Conservation (phyloP, 2,329 filamentous ascomycete genomes). For the Penicillium sp. region DNA sequence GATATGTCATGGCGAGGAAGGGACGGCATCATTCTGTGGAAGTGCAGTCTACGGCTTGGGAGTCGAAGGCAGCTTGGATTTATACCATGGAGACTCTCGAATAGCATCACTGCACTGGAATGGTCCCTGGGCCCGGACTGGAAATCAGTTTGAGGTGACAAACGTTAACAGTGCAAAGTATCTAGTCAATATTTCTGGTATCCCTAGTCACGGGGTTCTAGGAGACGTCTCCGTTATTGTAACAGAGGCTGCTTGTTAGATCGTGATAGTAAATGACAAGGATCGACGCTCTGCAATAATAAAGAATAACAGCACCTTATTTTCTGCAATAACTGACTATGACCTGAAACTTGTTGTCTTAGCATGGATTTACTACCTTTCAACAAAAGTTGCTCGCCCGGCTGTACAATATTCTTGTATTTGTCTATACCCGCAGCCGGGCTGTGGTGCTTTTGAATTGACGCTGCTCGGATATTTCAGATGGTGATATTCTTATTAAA, state of each 20-base stretch:
- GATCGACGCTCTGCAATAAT: background rate
- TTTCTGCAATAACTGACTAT: slow-evolving; percentile 1
- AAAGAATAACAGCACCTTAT: slow-evolving; percentile 4
- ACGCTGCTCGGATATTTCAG: background rate
- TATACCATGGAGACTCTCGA: slow-evolving; percentile 4
- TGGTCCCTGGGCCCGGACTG: slow-evolving; percentile 4
- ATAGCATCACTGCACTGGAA: slow-evolving; percentile 6
- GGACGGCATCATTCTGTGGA: slow-evolving; percentile 6
- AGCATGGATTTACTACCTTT: slow-evolving; percentile 3
- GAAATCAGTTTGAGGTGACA: slow-evolving; percentile 3
- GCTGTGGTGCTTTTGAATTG: slow-evolving; percentile 2
- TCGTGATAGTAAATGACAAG: background rate
- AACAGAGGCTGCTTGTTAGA: background rate
- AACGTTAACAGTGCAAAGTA: slow-evolving; percentile 4
- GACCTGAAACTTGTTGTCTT: background rate
- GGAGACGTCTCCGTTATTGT: slow-evolving; percentile 1
- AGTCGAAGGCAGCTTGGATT: slow-evolving; percentile 5
- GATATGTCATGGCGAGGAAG: slow-evolving; percentile 6
- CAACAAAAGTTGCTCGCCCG: slow-evolving; percentile 2
- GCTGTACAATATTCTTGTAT: slow-evolving; percentile 3
- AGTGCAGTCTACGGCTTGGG: slow-evolving; percentile 2
- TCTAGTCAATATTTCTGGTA: slow-evolving; percentile 7
- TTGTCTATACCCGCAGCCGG: background rate
- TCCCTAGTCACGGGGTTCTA: slow-evolving; percentile 2
- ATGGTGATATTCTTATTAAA: slow-evolving; percentile 1